A percentile compares a stretch with the other conserved stretches of the same genome.
Conservation (phyloP, 208 protist species). For the Trichomonas vaginalis region DNA sequence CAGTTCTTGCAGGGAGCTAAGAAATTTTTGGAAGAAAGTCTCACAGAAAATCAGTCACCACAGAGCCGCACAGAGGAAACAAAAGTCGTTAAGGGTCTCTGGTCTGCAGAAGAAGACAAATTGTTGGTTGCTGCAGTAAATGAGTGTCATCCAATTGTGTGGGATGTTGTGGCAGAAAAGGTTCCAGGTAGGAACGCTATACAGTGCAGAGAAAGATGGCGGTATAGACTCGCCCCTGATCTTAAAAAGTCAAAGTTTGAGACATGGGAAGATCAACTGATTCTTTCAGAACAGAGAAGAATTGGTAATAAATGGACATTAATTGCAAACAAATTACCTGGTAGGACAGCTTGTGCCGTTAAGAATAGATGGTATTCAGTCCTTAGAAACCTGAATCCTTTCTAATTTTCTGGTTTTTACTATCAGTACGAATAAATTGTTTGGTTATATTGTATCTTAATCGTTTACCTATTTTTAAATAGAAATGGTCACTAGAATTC, state of each 20-base stretch:
- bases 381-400: neutral
- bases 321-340: neutral
- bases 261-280: neutral
- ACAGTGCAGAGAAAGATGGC: conserved; percentile 3
- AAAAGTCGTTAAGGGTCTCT: neutral
- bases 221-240: neutral
- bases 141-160: neutral
- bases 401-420: too few relatives aligned
- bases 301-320: neutral
- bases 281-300: neutral
- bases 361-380: conserved; percentile 6
- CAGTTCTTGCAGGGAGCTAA: neutral
- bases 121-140: neutral
- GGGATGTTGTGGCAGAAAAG: neutral
- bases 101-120: neutral
- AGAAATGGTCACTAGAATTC: too few relatives aligned
- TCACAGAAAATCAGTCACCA: neutral
- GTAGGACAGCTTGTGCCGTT: neutral
- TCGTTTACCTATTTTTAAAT: neutral
- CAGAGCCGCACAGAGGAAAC: neutral
- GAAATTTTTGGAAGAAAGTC: neutral
- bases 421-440: neutral
- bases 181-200: neutral
- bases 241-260: neutral
- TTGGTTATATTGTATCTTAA: neutral